phyloP scores from a whole-genome alignment of 192 early-diverging fungal species.

The Entomortierella chlamydospora region DNA sequence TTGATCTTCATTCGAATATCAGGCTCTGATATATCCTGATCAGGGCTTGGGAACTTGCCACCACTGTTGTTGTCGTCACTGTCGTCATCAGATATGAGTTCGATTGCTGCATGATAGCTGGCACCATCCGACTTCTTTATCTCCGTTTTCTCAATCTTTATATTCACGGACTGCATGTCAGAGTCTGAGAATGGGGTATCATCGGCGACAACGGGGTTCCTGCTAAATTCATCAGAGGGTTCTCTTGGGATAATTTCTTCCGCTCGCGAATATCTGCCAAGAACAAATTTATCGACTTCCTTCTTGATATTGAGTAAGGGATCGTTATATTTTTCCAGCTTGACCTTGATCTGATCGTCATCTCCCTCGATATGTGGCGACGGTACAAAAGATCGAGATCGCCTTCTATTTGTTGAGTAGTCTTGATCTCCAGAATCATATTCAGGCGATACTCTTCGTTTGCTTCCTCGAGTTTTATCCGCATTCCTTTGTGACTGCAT shows the following conservation, averaged over 20 bases:
- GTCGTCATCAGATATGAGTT: slow-evolving; percentile 33
- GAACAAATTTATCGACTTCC: background rate
- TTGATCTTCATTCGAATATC: slow-evolving; percentile 12
- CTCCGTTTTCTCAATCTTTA: slow-evolving; percentile 10
- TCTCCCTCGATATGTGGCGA: slow-evolving; percentile 6
- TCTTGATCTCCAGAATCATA: slow-evolving; percentile 2
- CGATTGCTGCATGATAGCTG: slow-evolving; percentile 21
- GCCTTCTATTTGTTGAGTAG: slow-evolving; percentile 11
- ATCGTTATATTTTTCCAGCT: background rate
- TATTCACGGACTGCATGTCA: background rate
- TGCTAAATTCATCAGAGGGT: background rate
- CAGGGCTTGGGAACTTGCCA: background rate
- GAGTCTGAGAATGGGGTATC: background rate
- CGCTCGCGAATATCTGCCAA: too few relatives aligned
- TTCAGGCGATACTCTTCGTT: slow-evolving; percentile 12
- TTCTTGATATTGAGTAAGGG: background rate
- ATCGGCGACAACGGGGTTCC: background rate
- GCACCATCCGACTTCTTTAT: background rate
- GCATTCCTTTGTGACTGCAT: background rate
- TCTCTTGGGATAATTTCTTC: background rate
- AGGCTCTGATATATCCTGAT: background rate
- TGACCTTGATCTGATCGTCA: slow-evolving; percentile 4
- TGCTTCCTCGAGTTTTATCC: background rate
- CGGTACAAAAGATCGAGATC: slow-evolving; percentile 28
- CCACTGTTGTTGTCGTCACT: background rate